Evolutionary conservation across 1,139 yeast species (phyloP), one percentile per base, ranked within the genome.

Genomic region (Taphrina confusa): DNA sequence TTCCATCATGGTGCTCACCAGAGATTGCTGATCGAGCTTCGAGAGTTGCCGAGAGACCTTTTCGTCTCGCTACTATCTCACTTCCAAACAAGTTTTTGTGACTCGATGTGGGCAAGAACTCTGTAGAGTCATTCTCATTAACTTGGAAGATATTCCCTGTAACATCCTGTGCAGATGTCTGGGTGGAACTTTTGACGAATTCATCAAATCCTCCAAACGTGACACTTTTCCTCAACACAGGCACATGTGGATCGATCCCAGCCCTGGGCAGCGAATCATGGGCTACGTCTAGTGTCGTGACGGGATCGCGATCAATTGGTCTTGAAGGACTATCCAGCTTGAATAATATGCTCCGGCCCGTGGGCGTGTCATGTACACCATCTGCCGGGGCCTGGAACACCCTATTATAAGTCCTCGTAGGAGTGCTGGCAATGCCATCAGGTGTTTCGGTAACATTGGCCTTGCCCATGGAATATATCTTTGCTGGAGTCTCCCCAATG

Each of bases 401-500:
- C 28, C 52, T 31, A 12, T n/a, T 18, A 8, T 14, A 5, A 4
- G 9, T 22, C 3, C 42, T 16, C 11, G 22, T 12, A 9, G 52
- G 52, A 25, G 52, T 47, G 23, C 20, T 16, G 1, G 20, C 4
- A 5, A 30, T 9, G 1, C 12, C 39, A 18, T 12, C 52, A n/a
- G 52, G 52, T 18, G 52, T 47, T 20, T 47, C 52, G 3, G 28
- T 18, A 20, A 47, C n/a, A 12, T 47, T 47, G 22, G n/a, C 11
- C 9, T 42, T 30, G 6, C 11, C 11, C 11, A 9, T 4, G 11
- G 31, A 30, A 20, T 4, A 30, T 18, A 11, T 27, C 20, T 54
- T 54, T 27, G 44, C 22, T 3, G 58, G 58, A 8, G 58, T 54
- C 51, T 54, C 51, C 16, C 31, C 51, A 22, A 54, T 23, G 1